phyloP scores from a whole-genome alignment of 495 filamentous ascomycete genomes.

The Podospora conica region DNA sequence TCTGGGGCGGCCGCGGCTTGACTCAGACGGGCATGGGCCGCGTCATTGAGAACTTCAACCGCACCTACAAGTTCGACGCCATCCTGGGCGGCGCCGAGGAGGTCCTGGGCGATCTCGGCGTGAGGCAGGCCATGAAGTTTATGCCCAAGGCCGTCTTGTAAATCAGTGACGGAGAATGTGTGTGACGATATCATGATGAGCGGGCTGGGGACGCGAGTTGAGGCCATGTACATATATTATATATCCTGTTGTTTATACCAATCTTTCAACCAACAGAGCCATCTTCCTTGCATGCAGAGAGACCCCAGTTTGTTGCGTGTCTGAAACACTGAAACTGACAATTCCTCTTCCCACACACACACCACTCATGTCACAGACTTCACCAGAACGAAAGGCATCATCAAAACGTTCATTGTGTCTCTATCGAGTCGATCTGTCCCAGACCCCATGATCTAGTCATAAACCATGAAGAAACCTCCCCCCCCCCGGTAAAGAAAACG shows the following conservation, averaged over 20 bases:
- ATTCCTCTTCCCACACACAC: too few species aligned
- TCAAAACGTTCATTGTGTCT: constrained; percentile 7
- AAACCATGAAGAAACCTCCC: constrained; percentile 20
- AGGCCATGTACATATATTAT: background rate
- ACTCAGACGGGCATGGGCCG: constrained; percentile 80
- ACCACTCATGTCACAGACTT: too few species aligned
- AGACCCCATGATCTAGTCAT: constrained; percentile 30
- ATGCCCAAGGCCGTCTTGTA: constrained; percentile 80
- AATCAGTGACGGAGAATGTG: background rate
- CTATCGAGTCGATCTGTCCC: constrained; percentile 20
- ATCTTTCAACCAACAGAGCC: background rate
- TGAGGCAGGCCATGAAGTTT: constrained; percentile 72
- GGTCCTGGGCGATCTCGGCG: constrained; percentile 74
- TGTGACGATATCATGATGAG: background rate
- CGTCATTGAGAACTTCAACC: constrained; percentile 73
- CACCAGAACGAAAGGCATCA: background rate
- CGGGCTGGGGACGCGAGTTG: background rate
- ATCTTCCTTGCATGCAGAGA: background rate
- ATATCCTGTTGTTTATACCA: background rate
- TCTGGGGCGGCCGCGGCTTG: constrained; percentile 76
- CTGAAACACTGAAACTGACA: too few species aligned
- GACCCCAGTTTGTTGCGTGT: background rate
- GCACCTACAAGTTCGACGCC: constrained; percentile 84
- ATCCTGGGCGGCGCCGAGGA: constrained; percentile 84
- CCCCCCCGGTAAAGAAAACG: constrained; percentile 14